Evolutionary conservation across 2,329 filamentous ascomycete species (phyloP).

Genomic region (Lecanosticta acicola): DNA sequence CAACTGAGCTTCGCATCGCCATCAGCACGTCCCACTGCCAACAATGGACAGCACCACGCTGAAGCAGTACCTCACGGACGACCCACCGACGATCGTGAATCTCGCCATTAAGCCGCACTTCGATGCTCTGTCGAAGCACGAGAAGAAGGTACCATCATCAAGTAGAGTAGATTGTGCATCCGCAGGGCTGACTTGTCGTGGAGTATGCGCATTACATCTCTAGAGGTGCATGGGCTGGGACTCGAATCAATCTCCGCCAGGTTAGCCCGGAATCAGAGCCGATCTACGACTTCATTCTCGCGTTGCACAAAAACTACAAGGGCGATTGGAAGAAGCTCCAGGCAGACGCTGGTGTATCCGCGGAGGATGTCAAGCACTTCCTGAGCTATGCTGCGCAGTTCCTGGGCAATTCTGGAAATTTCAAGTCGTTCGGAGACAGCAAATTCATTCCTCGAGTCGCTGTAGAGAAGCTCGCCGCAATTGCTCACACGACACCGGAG

Average conservation of each 20-base stretch:
- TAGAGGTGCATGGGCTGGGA: conserved; percentile 49
- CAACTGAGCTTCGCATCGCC: neutral
- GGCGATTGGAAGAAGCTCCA: conserved; percentile 45
- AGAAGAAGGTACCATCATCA: conserved; percentile 69
- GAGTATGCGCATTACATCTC: conserved; percentile 54
- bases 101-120: conserved; percentile 93
- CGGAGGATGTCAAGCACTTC: conserved; percentile 37
- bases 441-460: conserved; percentile 49
- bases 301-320: conserved; percentile 43
- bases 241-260: conserved; percentile 49
- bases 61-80: conserved; percentile 80
- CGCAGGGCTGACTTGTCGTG: neutral
- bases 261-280: conserved; percentile 47
- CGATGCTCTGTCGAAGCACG: conserved; percentile 54
- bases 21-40: conserved; percentile 9
- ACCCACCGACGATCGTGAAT: conserved; percentile 79
- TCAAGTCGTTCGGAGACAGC: conserved; percentile 45
- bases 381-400: conserved; percentile 44
- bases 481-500: conserved; percentile 38
- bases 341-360: conserved; percentile 39
- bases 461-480: conserved; percentile 39
- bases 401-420: conserved; percentile 52
- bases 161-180: too few relatives aligned
- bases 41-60: conserved; percentile 41
- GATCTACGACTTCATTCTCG: conserved; percentile 52